These are phyloP conservation scores for Lactarius psammicola DNA, from an alignment of 768 basidiomycete genomes.

Conservation along the genomic window DNA sequence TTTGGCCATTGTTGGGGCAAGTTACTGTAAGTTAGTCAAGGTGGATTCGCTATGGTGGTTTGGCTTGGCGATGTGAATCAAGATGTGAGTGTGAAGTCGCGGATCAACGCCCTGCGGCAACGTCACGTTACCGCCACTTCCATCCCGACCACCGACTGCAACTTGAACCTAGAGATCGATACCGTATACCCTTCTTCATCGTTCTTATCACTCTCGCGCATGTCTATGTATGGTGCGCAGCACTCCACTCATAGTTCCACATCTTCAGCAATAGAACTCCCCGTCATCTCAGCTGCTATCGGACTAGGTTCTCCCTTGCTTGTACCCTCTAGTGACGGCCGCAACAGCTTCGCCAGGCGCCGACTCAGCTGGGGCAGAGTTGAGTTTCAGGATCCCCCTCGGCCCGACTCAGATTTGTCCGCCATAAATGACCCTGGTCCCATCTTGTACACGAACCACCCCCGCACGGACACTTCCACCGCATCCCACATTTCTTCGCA, in stretches of 20 bases:
- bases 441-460: slow-evolving; percentile 41
- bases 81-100: too few relatives aligned
- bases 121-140: too few relatives aligned
- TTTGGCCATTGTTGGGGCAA: too few relatives aligned
- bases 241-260: slow-evolving; percentile 39
- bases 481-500: slow-evolving; percentile 47
- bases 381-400: slow-evolving; percentile 49
- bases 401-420: slow-evolving; percentile 35
- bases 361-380: slow-evolving; percentile 57
- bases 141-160: too few relatives aligned
- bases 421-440: slow-evolving; percentile 31
- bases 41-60: too few relatives aligned
- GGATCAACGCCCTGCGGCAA: too few relatives aligned
- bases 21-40: too few relatives aligned
- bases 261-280: slow-evolving; percentile 57
- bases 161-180: too few relatives aligned
- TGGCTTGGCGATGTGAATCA: too few relatives aligned
- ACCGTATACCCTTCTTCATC: too few relatives aligned
- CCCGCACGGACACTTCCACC: slow-evolving; percentile 51
- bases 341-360: slow-evolving; percentile 43
- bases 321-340: slow-evolving; percentile 35
- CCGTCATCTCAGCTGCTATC: slow-evolving; percentile 46
- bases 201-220: background rate
- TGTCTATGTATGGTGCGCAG: slow-evolving; percentile 14
- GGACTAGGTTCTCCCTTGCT: slow-evolving; percentile 52